A percentile compares a stretch with the other conserved stretches of the same genome.
These are phyloP conservation scores for Xylariales sp. DNA, from an alignment of 2,329 filamentous ascomycete species.

Conservation along the genomic window DNA sequence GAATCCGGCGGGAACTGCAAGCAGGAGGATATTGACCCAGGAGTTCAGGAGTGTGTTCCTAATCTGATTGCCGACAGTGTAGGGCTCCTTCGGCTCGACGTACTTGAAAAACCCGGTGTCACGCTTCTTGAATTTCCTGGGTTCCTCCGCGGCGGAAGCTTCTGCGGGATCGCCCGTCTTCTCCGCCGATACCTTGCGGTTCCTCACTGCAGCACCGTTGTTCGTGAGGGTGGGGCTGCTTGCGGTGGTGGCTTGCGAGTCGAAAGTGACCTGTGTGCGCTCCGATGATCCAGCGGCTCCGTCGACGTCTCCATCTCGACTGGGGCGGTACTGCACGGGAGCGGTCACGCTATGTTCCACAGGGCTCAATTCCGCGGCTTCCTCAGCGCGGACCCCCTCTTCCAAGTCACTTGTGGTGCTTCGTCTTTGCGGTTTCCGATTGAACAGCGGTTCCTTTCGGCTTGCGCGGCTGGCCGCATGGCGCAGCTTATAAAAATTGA, in stretches of 20 bases:
- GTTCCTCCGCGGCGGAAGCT: not conserved
- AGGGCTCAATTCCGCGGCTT: too few species aligned
- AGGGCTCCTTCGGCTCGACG: slow-evolving; percentile 47
- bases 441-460: not conserved
- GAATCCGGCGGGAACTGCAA: slow-evolving; percentile 78
- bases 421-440: not conserved
- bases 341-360: too few species aligned
- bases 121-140: slow-evolving; percentile 19
- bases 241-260: slow-evolving; percentile 15
- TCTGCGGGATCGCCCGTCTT: slow-evolving; percentile 5
- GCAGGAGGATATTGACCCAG: slow-evolving; percentile 79
- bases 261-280: slow-evolving; percentile 8
- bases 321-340: not conserved
- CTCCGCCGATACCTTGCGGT: not conserved
- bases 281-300: not conserved
- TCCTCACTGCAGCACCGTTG: not conserved
- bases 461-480: not conserved
- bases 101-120: slow-evolving; percentile 37
- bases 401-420: not conserved
- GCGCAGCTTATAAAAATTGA: not conserved
- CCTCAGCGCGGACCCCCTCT: too few species aligned
- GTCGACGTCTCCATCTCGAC: too few species aligned
- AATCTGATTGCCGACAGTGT: slow-evolving; percentile 61
- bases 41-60: slow-evolving; percentile 74
- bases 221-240: not conserved